Percentiles rank a stretch among this genome's conserved stretches.
Evolutionary conservation across 495 filamentous ascomycete genomes (phyloP).

Genomic region (Hapsidospora chrysogenum): DNA sequence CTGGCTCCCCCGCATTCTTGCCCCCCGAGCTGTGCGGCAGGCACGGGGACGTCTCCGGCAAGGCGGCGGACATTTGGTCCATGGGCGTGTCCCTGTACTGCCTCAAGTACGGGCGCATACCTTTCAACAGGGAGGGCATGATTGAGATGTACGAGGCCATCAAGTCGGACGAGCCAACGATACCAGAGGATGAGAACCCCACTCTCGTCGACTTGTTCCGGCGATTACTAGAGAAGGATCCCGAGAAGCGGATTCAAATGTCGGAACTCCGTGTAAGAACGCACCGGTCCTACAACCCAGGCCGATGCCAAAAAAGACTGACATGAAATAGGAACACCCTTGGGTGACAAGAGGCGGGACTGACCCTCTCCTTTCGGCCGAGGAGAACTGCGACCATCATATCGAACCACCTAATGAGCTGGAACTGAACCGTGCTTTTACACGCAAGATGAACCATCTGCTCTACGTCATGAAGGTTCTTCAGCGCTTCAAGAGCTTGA

Average conservation of each 20-base stretch:
- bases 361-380: slow-evolving; percentile 62
- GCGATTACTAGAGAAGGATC: slow-evolving; percentile 60
- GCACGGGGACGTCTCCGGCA: slow-evolving; percentile 78
- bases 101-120: slow-evolving; percentile 70
- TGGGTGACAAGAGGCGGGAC: slow-evolving; percentile 80
- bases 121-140: slow-evolving; percentile 62
- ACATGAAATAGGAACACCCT: slow-evolving; percentile 51
- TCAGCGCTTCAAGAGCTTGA: slow-evolving; percentile 55
- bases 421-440: slow-evolving; percentile 83
- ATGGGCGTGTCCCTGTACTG: slow-evolving; percentile 97
- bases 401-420: slow-evolving; percentile 71
- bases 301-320: slow-evolving; percentile 4
- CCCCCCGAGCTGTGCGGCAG: slow-evolving; percentile 83
- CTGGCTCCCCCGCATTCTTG: slow-evolving; percentile 88
- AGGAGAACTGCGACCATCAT: slow-evolving; percentile 74
- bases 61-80: slow-evolving; percentile 91
- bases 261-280: slow-evolving; percentile 53
- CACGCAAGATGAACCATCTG: slow-evolving; percentile 65
- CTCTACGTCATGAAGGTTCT: slow-evolving; percentile 87
- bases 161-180: slow-evolving; percentile 36
- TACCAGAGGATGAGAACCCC: slow-evolving; percentile 38
- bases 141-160: slow-evolving; percentile 86
- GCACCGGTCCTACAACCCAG: background rate
- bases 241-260: slow-evolving; percentile 66
- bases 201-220: slow-evolving; percentile 51